Evolutionary conservation across 2,329 filamentous ascomycete genomes (phyloP).

Genomic region (Pestalotiopsis sp.): DNA sequence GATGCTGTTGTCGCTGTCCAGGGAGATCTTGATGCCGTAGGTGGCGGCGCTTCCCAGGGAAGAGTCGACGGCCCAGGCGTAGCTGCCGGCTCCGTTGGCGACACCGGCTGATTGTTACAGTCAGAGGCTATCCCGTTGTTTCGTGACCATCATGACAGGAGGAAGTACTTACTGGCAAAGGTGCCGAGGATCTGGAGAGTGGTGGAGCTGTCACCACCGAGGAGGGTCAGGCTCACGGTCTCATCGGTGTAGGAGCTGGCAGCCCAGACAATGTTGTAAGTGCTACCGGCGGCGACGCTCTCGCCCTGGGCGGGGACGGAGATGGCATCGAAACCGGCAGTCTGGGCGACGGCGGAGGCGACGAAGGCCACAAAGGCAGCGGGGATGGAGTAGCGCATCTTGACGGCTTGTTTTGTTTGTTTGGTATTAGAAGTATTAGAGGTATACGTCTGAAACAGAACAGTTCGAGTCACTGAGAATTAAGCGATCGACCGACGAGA

Average conservation of each 20-base stretch:
- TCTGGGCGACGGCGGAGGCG: slow-evolving; percentile 55
- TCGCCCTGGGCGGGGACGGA: slow-evolving; percentile 46
- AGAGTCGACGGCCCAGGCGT: slow-evolving; percentile 53
- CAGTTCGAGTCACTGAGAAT: neutral
- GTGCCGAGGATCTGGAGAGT: slow-evolving; percentile 42
- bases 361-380: slow-evolving; percentile 55
- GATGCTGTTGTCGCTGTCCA: slow-evolving; percentile 46
- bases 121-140: neutral
- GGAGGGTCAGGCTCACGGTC: slow-evolving; percentile 54
- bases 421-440: slow-evolving; percentile 9
- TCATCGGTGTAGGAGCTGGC: slow-evolving; percentile 40
- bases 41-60: slow-evolving; percentile 45
- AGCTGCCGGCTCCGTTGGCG: slow-evolving; percentile 46
- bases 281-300: slow-evolving; percentile 49
- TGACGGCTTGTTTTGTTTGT: slow-evolving; percentile 32
- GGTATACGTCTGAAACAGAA: neutral
- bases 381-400: slow-evolving; percentile 57
- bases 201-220: slow-evolving; percentile 50
- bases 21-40: slow-evolving; percentile 61
- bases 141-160: neutral
- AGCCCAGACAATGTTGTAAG: slow-evolving; percentile 55
- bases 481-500: slow-evolving; percentile 9
- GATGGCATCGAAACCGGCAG: slow-evolving; percentile 58
- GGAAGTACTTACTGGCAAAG: slow-evolving; percentile 52
- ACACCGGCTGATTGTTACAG: slow-evolving; percentile 43